These are phyloP conservation scores for Auriscalpium orientale DNA, from an alignment of 768 basidiomycete genomes.

Conservation along the genomic window DNA sequence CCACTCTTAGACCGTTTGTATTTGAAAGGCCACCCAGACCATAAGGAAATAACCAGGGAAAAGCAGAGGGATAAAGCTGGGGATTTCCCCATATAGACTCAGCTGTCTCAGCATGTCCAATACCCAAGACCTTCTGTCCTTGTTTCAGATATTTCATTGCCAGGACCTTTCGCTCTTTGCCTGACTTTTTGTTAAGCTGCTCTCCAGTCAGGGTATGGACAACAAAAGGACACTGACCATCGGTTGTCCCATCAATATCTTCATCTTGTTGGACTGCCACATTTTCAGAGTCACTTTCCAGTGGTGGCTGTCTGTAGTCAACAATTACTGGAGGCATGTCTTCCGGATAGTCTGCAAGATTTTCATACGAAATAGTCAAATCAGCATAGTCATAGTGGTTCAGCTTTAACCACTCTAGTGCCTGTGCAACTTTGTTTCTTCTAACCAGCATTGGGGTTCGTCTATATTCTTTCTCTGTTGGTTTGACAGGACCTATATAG, in stretches of 20 bases:
- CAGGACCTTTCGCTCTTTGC: too few relatives aligned
- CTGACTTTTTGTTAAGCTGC: slow-evolving; percentile 12
- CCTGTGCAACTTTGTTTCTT: slow-evolving; percentile 3
- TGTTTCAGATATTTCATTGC: too few relatives aligned
- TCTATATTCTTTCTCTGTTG: slow-evolving; percentile 21
- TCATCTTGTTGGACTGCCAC: slow-evolving; percentile 20
- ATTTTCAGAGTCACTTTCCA: not conserved
- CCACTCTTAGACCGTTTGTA: not conserved
- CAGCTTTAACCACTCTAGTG: not conserved
- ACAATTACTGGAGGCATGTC: slow-evolving; percentile 18
- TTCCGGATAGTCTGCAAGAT: slow-evolving; percentile 14
- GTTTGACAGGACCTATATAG: slow-evolving; percentile 23
- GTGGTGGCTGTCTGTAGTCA: not conserved
- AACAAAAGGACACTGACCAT: slow-evolving; percentile 29
- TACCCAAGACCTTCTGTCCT: slow-evolving; percentile 20
- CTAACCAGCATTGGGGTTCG: slow-evolving; percentile 14
- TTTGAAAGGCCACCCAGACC: slow-evolving; percentile 29
- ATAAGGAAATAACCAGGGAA: slow-evolving; percentile 37
- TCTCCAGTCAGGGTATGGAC: slow-evolving; percentile 30
- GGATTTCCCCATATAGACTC: slow-evolving; percentile 29
- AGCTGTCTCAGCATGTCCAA: slow-evolving; percentile 21
- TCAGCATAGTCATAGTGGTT: not conserved
- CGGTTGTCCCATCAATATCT: slow-evolving; percentile 22
- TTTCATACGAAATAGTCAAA: slow-evolving; percentile 11
- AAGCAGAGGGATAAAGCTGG: slow-evolving; percentile 29